Conservation (phyloP, 2,329 filamentous ascomycete genomes). For the Xylariales sp. region DNA sequence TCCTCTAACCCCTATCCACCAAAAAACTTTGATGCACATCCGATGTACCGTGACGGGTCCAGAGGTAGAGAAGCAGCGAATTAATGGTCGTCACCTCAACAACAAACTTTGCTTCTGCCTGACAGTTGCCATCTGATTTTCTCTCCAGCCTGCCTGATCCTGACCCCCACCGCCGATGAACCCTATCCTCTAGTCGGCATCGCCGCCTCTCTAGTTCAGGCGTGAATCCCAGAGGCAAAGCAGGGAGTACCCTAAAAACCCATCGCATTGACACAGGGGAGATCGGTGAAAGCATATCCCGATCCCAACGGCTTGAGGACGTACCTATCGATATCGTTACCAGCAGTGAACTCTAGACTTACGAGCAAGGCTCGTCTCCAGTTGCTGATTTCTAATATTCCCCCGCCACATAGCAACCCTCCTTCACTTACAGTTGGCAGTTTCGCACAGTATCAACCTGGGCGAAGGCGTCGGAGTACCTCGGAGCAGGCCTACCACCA, state of each 20-base stretch:
- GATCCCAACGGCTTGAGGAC: constrained; percentile 2
- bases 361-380: constrained; percentile 20
- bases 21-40: constrained; percentile 26
- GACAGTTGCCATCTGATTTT: constrained; percentile 33
- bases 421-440: constrained; percentile 3
- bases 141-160: constrained; percentile 19
- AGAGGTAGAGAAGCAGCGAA: constrained; percentile 28
- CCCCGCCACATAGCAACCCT: neutral
- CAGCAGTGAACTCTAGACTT: constrained; percentile 6
- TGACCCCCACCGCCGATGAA: constrained; percentile 12
- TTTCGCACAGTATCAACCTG: constrained; percentile 26
- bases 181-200: constrained; percentile 14
- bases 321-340: constrained; percentile 13
- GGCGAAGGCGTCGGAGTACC: constrained; percentile 2
- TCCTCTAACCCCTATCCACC: constrained; percentile 25
- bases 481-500: neutral
- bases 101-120: constrained; percentile 27
- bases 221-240: constrained; percentile 12
- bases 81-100: constrained; percentile 13
- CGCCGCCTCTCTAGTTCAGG: constrained; percentile 9
- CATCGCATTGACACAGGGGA: constrained; percentile 1
- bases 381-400: constrained; percentile 22
- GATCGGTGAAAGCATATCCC: neutral
- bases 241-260: constrained; percentile 13
- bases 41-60: constrained; percentile 27